A percentile compares a stretch with the other conserved stretches of the same genome.
Evolutionary conservation across 768 basidiomycete species (phyloP).

Genomic region (Rhizopogon vulgaris): DNA sequence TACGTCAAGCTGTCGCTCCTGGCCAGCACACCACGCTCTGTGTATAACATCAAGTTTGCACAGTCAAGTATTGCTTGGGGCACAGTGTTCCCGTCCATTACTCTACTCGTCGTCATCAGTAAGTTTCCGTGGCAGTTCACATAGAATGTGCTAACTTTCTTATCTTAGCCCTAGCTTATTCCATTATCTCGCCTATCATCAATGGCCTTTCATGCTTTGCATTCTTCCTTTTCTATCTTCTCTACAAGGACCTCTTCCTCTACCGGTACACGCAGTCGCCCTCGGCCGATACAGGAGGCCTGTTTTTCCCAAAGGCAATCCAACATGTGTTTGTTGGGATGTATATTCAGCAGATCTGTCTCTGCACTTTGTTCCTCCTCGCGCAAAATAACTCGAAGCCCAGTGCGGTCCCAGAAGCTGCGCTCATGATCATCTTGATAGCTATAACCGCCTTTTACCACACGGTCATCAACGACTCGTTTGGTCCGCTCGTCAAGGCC

Average conservation of each 20-base stretch:
- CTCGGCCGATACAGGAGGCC: conserved; percentile 76
- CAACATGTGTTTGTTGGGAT: conserved; percentile 91
- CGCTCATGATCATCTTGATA: conserved; percentile 81
- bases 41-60: conserved; percentile 79
- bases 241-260: conserved; percentile 86
- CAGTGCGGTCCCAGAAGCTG: conserved; percentile 67
- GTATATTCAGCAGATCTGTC: conserved; percentile 85
- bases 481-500: conserved; percentile 65
- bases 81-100: conserved; percentile 61
- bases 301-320: conserved; percentile 94
- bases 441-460: conserved; percentile 74
- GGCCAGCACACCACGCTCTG: conserved; percentile 82
- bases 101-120: conserved; percentile 82
- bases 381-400: conserved; percentile 50
- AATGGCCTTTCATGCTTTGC: conserved; percentile 80
- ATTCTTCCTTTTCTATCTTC: conserved; percentile 77
- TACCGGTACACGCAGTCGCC: conserved; percentile 70
- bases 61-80: conserved; percentile 70
- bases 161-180: conserved; percentile 63
- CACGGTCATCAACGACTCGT: conserved; percentile 68
- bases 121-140: conserved; percentile 19
- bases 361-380: conserved; percentile 89
- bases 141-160: conserved; percentile 1
- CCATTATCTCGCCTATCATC: conserved; percentile 88
- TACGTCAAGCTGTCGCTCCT: conserved; percentile 87